Evolutionary conservation across 2,329 filamentous ascomycete species (phyloP).

Genomic region (Arthroderma uncinatum): DNA sequence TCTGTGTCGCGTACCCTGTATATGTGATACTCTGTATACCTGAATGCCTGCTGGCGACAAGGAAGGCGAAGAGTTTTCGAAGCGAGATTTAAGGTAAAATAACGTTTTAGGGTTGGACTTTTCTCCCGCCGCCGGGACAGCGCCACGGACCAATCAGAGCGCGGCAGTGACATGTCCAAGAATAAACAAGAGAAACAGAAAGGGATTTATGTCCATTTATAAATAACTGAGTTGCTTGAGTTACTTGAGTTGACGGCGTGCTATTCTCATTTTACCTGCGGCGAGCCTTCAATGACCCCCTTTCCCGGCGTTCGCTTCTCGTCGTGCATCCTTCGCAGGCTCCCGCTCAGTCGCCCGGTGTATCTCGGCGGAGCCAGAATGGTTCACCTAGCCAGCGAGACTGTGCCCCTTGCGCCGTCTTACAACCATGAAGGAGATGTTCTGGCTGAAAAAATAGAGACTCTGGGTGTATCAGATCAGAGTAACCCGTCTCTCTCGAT

Average conservation of each 20-base stretch:
- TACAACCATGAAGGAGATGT: no score
- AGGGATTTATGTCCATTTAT: no score
- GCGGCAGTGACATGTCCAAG: no score
- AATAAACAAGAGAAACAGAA: no score
- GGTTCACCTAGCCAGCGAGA: neutral
- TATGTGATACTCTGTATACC: neutral
- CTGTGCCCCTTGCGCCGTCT: neutral
- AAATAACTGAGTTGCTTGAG: no score
- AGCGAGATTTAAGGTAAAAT: neutral
- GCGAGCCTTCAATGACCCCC: neutral
- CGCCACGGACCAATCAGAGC: neutral
- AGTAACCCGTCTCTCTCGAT: neutral
- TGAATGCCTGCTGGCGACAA: neutral
- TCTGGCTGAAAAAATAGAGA: no score
- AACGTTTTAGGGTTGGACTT: neutral
- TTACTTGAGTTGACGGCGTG: no score
- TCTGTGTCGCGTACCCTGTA: no score
- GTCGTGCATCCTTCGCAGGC: neutral
- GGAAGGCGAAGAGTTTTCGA: neutral
- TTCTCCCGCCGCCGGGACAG: no score
- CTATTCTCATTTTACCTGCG: no score
- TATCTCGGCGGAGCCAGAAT: neutral
- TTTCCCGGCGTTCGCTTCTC: neutral
- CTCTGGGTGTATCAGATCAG: no score
- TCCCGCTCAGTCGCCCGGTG: neutral